Evolutionary conservation across 208 protist genomes (phyloP).

Genomic region (Cochliopodium minus): DNA sequence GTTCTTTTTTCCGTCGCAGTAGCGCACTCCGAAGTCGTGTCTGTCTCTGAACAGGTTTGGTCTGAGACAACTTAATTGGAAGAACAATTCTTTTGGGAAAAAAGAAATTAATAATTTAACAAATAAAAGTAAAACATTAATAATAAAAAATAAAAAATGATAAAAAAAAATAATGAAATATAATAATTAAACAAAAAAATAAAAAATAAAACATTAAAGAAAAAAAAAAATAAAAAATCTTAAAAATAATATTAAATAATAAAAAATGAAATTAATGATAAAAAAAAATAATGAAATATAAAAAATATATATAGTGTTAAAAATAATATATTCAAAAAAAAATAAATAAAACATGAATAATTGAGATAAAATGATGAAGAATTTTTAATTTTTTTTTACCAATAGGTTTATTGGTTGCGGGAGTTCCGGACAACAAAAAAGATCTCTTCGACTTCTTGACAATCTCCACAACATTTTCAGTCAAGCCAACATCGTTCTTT

Average conservation of each 20-base stretch:
- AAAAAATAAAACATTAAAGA: no score
- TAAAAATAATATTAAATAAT: background rate
- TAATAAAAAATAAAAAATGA: background rate
- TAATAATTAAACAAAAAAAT: background rate
- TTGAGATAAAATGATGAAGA: slow-evolving; percentile 26
- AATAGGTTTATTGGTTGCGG: slow-evolving; percentile 67
- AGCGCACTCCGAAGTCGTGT: slow-evolving; percentile 60
- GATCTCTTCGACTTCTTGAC: slow-evolving; percentile 44
- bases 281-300: no score
- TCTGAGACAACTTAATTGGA: no score
- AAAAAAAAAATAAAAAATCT: background rate
- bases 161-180: background rate
- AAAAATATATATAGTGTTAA: no score
- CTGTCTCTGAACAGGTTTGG: slow-evolving; percentile 17
- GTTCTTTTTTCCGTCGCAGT: slow-evolving; percentile 54
- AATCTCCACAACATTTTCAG: slow-evolving; percentile 48
- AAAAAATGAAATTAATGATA: no score
- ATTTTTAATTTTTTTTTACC: slow-evolving; percentile 68
- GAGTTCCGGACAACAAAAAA: slow-evolving; percentile 69
- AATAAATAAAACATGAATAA: background rate
- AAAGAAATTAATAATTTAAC: no score
- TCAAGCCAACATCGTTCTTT: slow-evolving; percentile 55
- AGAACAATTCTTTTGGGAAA: no score
- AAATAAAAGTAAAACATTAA: no score
- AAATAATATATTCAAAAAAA: no score